Evolutionary conservation across 768 basidiomycete genomes (phyloP), one percentile per base, ranked within the genome.

Genomic region (Mycena crocata): DNA sequence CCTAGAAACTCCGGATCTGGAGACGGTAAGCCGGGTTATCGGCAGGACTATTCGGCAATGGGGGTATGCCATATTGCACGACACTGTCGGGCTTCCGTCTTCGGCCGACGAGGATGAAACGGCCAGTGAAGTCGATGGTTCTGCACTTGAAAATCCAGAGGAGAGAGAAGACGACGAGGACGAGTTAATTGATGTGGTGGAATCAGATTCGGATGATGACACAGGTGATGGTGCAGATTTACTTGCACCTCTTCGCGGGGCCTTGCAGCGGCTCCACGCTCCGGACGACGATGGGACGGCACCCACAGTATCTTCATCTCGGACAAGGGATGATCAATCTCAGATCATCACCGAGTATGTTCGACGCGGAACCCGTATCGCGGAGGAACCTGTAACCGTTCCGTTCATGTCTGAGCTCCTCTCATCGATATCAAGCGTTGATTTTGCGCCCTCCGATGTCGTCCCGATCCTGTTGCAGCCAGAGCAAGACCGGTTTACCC

Each of bases 1-100:
- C 74, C 83, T 95, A 23, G 93, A 95, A 66, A 86, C 89, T 69
- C 93, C 93, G 0, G 93, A 95, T 75, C 55, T 85, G 32, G 91
- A 93, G 74, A 87, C 87, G 0, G 89, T 91, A 14, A 80, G 86
- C 23, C 79, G 87, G 62, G 89, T 85, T 58, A 85, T 94, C 15
- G 89, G 89, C 6, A 78, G 88, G 32, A 86, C 87, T 1, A 83
- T 94, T 51, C 84, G 91, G 19, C 74, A 79, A 55, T 93, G 90
- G 90, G 79, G 84, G 32, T 91, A 92, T 73, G 83, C 92, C 0
- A 80, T 94, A 28, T 72, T 94, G 44, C 88, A 92, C 55, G 87
- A 90, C 70, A 86, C 85, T 21, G 80, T 92, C 48, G 93, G 92
- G 45, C 78, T 94, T 26, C 85, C 87, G 0, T 77, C 78, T 28